Evolutionary conservation across 2,329 filamentous ascomycete genomes (phyloP).

Genomic region (Penicillium sp.): DNA sequence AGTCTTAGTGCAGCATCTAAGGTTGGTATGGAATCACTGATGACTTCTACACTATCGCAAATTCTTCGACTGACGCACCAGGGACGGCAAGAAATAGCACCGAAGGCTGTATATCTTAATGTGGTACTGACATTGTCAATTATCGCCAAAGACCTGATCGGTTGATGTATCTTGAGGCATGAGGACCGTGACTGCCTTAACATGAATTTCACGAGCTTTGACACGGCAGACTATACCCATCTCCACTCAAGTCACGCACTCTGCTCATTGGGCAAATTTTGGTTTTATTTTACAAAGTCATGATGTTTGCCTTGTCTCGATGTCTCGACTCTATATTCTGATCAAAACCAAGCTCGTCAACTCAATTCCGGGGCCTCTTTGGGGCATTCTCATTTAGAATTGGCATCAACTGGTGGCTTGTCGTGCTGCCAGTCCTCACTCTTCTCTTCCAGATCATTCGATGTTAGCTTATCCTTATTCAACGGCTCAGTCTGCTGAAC

Average conservation of each 20-base stretch:
- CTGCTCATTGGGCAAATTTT: too few relatives aligned
- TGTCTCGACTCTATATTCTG: not conserved
- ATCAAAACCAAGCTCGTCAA: not conserved
- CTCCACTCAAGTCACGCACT: conserved; percentile 29
- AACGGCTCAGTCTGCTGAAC: not conserved
- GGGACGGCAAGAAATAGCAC: conserved; percentile 36
- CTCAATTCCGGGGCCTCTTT: not conserved
- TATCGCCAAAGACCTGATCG: conserved; percentile 19
- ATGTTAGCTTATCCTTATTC: not conserved
- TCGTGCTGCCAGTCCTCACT: not conserved
- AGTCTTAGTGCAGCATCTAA: conserved; percentile 46
- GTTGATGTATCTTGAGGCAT: conserved; percentile 28
- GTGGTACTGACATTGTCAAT: conserved; percentile 40
- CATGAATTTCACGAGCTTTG: conserved; percentile 26
- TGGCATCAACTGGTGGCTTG: not conserved
- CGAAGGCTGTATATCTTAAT: conserved; percentile 46
- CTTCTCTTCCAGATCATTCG: not conserved
- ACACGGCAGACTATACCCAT: conserved; percentile 28
- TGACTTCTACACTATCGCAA: conserved; percentile 45
- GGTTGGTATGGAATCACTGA: conserved; percentile 49
- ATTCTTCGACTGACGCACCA: conserved; percentile 32
- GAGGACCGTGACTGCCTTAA: conserved; percentile 33
- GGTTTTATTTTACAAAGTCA: not conserved
- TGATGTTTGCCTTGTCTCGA: not conserved
- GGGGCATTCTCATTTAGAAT: not conserved